Conservation (phyloP, 352 stramenopile genomes). For the Pythium monospermum region DNA sequence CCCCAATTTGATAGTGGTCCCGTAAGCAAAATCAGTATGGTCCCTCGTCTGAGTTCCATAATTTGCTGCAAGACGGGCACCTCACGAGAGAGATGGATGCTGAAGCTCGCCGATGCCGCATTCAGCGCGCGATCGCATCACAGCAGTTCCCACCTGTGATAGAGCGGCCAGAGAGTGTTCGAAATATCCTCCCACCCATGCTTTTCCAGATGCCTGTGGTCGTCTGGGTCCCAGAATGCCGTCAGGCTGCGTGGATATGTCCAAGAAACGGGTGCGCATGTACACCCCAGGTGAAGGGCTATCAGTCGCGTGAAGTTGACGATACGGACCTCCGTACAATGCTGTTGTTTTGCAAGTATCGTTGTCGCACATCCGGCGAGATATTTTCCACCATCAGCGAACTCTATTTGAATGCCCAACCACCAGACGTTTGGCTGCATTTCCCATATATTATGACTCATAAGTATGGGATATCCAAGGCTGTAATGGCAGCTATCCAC, state of each 20-base stretch:
- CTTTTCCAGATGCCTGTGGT: background rate
- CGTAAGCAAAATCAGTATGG: too few relatives aligned
- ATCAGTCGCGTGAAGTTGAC: constrained; percentile 1
- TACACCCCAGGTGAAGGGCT: background rate
- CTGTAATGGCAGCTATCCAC: constrained; percentile 1
- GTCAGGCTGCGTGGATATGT: background rate
- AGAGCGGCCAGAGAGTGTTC: background rate
- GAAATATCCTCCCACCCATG: background rate
- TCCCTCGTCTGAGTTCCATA: too few relatives aligned
- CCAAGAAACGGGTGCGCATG: background rate
- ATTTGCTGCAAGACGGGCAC: too few relatives aligned
- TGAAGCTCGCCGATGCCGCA: too few relatives aligned
- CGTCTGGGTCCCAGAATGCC: constrained; percentile 1
- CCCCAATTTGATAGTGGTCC: too few relatives aligned
- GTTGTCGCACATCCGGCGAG: background rate
- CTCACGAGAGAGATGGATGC: too few relatives aligned
- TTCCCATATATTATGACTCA: constrained; percentile 4
- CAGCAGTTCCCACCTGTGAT: background rate
- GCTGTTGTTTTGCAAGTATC: constrained; percentile 6
- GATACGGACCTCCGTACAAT: constrained; percentile 2
- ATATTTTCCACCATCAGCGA: background rate
- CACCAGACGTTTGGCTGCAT: background rate
- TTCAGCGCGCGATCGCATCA: background rate
- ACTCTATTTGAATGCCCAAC: background rate
- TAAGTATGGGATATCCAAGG: constrained; percentile 1